Conservation (phyloP, 495 filamentous ascomycete species). For the Copromyces sp. region DNA sequence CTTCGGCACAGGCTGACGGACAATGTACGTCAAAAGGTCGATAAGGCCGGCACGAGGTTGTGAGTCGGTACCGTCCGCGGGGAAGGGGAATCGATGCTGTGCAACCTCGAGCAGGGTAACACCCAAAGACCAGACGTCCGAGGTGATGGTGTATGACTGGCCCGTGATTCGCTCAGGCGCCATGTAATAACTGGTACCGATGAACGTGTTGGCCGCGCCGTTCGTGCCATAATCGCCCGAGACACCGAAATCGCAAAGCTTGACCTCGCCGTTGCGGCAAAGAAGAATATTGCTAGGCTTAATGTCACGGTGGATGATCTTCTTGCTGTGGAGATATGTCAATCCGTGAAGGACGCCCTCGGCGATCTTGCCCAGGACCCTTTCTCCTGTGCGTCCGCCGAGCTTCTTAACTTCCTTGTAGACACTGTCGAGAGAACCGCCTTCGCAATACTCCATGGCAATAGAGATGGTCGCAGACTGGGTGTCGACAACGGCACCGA, state of each 20-base stretch:
- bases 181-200: constrained; percentile 99
- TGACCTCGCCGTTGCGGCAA: constrained; percentile 85
- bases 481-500: constrained; percentile 90
- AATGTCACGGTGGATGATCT: constrained; percentile 98
- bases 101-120: constrained; percentile 95
- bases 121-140: constrained; percentile 94
- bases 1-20: constrained; percentile 89
- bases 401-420: constrained; percentile 95
- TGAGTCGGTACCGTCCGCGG: constrained; percentile 90
- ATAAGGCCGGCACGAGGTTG: constrained; percentile 76
- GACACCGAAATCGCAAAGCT: constrained; percentile 97
- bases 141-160: constrained; percentile 95
- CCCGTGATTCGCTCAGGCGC: constrained; percentile 96
- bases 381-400: constrained; percentile 90
- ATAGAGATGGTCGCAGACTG: constrained; percentile 91
- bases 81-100: constrained; percentile 96
- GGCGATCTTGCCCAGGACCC: constrained; percentile 95
- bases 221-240: constrained; percentile 97
- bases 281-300: constrained; percentile 96
- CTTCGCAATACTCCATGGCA: constrained; percentile 98
- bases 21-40: constrained; percentile 93
- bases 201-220: constrained; percentile 97
- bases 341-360: constrained; percentile 90
- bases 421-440: constrained; percentile 87
- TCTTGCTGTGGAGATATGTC: constrained; percentile 90